A percentile compares a stretch with the other conserved stretches of the same genome.
These are phyloP conservation scores for Nemania diffusa DNA, from an alignment of 2,329 filamentous ascomycete genomes.

Conservation along the genomic window DNA sequence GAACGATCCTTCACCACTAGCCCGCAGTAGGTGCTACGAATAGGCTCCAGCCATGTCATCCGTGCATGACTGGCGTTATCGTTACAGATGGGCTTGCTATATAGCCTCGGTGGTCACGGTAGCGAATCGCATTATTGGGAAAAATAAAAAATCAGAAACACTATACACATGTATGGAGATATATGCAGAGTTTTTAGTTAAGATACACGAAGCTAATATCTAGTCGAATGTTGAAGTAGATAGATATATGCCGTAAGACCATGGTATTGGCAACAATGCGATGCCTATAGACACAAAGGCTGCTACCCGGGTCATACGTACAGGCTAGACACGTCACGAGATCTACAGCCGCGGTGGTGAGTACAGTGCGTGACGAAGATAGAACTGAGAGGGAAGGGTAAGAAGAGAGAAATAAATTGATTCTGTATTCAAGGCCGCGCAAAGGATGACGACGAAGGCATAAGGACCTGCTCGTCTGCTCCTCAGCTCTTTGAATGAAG, in stretches of 20 bases:
- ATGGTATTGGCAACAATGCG: slow-evolving; percentile 11
- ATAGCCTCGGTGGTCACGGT: neutral
- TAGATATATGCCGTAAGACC: neutral
- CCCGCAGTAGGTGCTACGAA: slow-evolving; percentile 15
- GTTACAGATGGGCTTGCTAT: slow-evolving; percentile 1
- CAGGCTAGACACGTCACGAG: slow-evolving; percentile 30
- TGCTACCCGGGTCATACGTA: slow-evolving; percentile 23
- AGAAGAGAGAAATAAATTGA: neutral
- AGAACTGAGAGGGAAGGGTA: slow-evolving; percentile 6
- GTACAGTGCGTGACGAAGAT: slow-evolving; percentile 32
- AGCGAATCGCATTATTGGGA: neutral
- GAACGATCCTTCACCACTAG: slow-evolving; percentile 23
- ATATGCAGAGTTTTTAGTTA: neutral
- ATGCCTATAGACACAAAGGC: slow-evolving; percentile 10
- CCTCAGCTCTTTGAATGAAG: neutral
- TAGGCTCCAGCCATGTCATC: slow-evolving; percentile 25
- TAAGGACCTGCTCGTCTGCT: neutral
- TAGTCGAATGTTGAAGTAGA: slow-evolving; percentile 2
- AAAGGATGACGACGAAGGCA: neutral
- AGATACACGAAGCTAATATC: slow-evolving; percentile 5
- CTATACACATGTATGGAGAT: neutral
- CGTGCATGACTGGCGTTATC: slow-evolving; percentile 19
- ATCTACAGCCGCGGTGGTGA: slow-evolving; percentile 7
- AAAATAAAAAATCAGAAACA: neutral
- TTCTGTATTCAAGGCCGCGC: neutral